A percentile compares a stretch with the other conserved stretches of the same genome.
phyloP scores from a whole-genome alignment of 345 rosid genomes.

The Eucalyptus grandis region DNA sequence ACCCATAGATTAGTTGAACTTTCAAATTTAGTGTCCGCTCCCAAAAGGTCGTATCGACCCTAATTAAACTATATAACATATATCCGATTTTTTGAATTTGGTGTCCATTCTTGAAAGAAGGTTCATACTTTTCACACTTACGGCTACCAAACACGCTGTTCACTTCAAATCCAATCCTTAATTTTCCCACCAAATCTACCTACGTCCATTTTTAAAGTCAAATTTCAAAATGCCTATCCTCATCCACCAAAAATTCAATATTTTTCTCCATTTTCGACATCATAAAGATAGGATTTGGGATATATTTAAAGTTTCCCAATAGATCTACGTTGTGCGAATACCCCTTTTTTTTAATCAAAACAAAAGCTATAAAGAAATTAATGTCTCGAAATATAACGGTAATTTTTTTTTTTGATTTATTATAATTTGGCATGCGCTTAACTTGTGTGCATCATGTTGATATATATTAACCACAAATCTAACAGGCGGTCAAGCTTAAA shows the following conservation, averaged over 20 bases:
- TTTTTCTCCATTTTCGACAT: not conserved
- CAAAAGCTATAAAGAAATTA: not conserved
- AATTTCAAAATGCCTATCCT: not conserved
- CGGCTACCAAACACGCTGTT: not conserved
- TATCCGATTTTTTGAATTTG: not conserved
- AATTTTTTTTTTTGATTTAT: not conserved
- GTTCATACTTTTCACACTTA: not conserved
- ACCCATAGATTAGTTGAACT: not conserved
- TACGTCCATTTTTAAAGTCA: not conserved
- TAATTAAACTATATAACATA: not conserved
- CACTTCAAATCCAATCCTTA: not conserved
- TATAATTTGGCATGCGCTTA: not conserved
- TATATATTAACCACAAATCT: not conserved
- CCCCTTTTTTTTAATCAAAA: not conserved
- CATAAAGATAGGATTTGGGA: not conserved
- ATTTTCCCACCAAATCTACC: not conserved
- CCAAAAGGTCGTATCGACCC: not conserved
- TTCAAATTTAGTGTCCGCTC: not conserved
- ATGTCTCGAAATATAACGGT: not conserved
- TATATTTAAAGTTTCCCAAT: not conserved
- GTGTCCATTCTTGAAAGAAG: not conserved
- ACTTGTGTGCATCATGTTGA: rapidly evolving
- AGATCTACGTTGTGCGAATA: not conserved
- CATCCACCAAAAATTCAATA: not conserved
- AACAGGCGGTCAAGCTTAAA: not conserved